These are phyloP conservation scores for Coemansia sp. DNA, from an alignment of 192 early-diverging fungal genomes.

Conservation along the genomic window DNA sequence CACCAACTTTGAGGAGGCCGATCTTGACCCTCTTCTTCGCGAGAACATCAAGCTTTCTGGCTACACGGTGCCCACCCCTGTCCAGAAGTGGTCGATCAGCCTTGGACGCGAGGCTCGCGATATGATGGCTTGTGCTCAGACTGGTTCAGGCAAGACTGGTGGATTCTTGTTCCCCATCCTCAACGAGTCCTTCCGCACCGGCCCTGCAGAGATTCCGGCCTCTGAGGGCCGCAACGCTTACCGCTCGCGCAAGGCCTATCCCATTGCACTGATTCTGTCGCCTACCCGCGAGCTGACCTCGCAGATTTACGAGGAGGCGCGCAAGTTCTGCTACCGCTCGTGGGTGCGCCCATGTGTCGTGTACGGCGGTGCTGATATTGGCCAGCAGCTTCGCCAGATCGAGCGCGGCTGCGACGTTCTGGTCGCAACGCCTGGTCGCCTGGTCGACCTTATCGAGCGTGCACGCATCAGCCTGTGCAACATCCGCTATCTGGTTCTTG, in stretches of 20 bases:
- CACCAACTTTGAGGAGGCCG: conserved; percentile 66
- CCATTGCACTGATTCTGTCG: conserved; percentile 70
- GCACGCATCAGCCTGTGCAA: conserved; percentile 70
- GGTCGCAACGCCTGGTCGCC: conserved; percentile 92
- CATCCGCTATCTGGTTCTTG: conserved; percentile 76
- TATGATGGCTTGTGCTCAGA: conserved; percentile 99
- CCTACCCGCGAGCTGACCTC: conserved; percentile 78
- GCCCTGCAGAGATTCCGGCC: conserved; percentile 59
- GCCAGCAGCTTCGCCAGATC: conserved; percentile 81
- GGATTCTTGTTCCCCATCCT: conserved; percentile 98
- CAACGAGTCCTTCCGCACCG: conserved; percentile 86
- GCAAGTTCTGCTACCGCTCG: conserved; percentile 81
- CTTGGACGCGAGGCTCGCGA: conserved; percentile 83
- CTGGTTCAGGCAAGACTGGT: conserved; percentile 93
- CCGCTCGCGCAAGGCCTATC: conserved; percentile 64
- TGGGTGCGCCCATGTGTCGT: conserved; percentile 93
- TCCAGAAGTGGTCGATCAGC: conserved; percentile 91
- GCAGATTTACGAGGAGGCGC: conserved; percentile 71
- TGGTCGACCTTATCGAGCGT: conserved; percentile 88
- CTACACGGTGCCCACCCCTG: conserved; percentile 91
- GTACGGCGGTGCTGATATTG: conserved; percentile 94
- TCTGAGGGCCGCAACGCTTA: conserved; percentile 52
- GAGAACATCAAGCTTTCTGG: conserved; percentile 86
- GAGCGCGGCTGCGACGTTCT: conserved; percentile 93
- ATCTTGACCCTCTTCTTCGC: conserved; percentile 82